Conservation (phyloP, 441 rosid genomes). For the Populus hybrid region DNA sequence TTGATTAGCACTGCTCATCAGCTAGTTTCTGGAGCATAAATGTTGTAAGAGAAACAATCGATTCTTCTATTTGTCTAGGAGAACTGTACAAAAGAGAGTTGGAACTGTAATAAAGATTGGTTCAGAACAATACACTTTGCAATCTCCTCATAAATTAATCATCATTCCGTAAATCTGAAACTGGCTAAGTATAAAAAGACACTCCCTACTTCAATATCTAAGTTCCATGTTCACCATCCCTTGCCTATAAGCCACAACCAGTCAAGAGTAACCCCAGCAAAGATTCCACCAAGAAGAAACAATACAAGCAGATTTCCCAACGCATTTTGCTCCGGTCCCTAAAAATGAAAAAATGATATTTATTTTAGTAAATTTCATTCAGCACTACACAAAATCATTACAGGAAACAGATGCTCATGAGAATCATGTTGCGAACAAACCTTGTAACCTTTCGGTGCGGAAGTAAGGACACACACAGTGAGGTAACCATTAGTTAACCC, state of each 20-base stretch:
- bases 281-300: slow-evolving; percentile 67
- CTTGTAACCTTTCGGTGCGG: slow-evolving; percentile 65
- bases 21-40: neutral
- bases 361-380: neutral
- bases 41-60: neutral
- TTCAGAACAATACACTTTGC: neutral
- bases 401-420: neutral
- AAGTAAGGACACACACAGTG: slow-evolving; percentile 59
- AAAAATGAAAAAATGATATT: neutral
- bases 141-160: neutral
- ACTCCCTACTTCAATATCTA: neutral
- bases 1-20: neutral
- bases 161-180: neutral
- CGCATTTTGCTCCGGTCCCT: slow-evolving; percentile 94
- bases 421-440: slow-evolving; percentile 24
- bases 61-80: neutral
- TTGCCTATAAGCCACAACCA: slow-evolving; percentile 89
- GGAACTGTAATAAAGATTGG: neutral
- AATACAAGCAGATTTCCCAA: slow-evolving; percentile 69
- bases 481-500: slow-evolving; percentile 65
- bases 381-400: neutral
- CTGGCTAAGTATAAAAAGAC: neutral
- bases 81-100: neutral
- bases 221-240: slow-evolving; percentile 36
- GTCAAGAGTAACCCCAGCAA: slow-evolving; percentile 62